These are phyloP conservation scores for Fusarium equiseti DNA, from an alignment of 2,329 filamentous ascomycete species.

Conservation along the genomic window DNA sequence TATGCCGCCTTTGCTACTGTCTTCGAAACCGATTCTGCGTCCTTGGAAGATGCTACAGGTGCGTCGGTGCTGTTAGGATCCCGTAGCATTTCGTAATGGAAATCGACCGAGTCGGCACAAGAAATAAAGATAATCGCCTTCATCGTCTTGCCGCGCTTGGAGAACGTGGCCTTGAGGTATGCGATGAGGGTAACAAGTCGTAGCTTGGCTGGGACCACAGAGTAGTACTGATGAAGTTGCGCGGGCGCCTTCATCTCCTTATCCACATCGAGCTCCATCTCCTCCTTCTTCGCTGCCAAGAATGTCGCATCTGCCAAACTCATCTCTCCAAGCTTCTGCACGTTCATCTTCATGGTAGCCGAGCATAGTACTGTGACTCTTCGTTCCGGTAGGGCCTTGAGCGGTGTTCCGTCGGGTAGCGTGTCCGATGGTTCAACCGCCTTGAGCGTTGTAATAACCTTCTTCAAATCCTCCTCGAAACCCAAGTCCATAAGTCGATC, in stretches of 20 bases:
- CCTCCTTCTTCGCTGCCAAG: conserved; percentile 75
- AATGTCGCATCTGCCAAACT: conserved; percentile 93
- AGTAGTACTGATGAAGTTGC: conserved; percentile 92
- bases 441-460: conserved; percentile 84
- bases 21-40: conserved; percentile 58
- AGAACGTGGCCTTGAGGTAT: conserved; percentile 87
- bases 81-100: conserved; percentile 88
- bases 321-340: conserved; percentile 93
- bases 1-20: conserved; percentile 78
- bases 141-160: conserved; percentile 90
- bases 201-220: conserved; percentile 88
- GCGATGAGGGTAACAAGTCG: conserved; percentile 89
- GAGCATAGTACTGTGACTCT: conserved; percentile 93
- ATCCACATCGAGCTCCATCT: conserved; percentile 60
- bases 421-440: conserved; percentile 69
- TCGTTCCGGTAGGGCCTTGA: conserved; percentile 77
- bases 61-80: conserved; percentile 50
- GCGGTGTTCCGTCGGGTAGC: conserved; percentile 67
- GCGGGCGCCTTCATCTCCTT: conserved; percentile 83
- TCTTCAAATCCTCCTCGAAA: conserved; percentile 93
- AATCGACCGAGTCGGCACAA: conserved; percentile 96
- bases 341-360: conserved; percentile 97
- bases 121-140: conserved; percentile 98
- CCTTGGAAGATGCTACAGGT: conserved; percentile 48
- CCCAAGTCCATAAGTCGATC: conserved; percentile 99